Evolutionary conservation across 2,329 filamentous ascomycete genomes (phyloP).

Genomic region (Cordyceps farinosa): DNA sequence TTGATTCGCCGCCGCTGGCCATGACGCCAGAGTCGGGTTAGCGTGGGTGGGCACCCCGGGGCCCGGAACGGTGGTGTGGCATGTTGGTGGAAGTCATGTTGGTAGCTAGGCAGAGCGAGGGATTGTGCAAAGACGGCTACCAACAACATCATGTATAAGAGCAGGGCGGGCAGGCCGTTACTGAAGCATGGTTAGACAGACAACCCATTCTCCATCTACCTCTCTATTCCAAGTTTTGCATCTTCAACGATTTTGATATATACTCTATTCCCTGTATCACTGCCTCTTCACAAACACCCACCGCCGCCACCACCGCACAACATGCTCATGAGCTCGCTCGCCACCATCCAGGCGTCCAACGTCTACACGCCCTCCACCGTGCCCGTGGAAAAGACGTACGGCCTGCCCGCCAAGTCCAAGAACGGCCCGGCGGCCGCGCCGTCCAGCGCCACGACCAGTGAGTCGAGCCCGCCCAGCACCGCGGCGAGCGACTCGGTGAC

Average conservation of each 20-base stretch:
- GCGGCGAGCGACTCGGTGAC: slow-evolving; percentile 3
- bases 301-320: neutral
- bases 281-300: neutral
- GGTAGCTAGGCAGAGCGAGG: too few species aligned
- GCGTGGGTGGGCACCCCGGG: neutral
- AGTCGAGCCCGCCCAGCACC: slow-evolving; percentile 5
- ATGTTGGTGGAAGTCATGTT: too few species aligned
- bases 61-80: neutral
- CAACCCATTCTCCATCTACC: too few species aligned
- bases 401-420: neutral
- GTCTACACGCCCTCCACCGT: neutral
- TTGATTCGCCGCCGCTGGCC: neutral
- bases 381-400: slow-evolving; percentile 1
- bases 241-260: too few species aligned
- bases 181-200: too few species aligned
- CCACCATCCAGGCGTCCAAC: neutral
- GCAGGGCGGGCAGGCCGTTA: too few species aligned
- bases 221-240: too few species aligned
- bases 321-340: slow-evolving; percentile 7
- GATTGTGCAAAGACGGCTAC: too few species aligned
- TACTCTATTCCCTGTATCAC: neutral
- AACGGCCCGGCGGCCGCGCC: neutral
- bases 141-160: too few species aligned
- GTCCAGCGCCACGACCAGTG: neutral
- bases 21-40: neutral